Conservation (phyloP, 2,329 filamentous ascomycete genomes). For the Zopfia rhizophila region DNA sequence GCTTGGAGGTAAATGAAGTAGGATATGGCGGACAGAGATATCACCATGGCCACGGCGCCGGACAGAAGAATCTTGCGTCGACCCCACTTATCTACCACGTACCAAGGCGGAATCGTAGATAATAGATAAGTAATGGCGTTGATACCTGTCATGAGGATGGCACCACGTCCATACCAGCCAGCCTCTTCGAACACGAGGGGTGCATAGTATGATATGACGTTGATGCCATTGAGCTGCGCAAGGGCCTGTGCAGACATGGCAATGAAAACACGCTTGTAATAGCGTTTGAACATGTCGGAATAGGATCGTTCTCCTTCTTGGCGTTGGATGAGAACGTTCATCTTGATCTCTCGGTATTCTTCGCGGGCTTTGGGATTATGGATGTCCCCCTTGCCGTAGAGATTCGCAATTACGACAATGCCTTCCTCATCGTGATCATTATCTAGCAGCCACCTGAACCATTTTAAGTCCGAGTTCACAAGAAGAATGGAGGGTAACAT, state of each 20-base stretch:
- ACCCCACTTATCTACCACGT: constrained; percentile 92
- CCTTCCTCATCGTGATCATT: constrained; percentile 99
- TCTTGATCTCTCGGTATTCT: constrained; percentile 98
- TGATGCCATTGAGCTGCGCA: constrained; percentile 97
- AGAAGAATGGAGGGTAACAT: constrained; percentile 33
- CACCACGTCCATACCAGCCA: constrained; percentile 90
- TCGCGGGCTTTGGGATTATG: constrained; percentile 92
- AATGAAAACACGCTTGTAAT: constrained; percentile 92
- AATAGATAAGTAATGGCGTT: constrained; percentile 92
- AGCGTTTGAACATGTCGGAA: constrained; percentile 91
- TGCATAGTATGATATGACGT: constrained; percentile 99
- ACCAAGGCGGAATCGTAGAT: constrained; percentile 96
- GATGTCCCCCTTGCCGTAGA: constrained; percentile 95
- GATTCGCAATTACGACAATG: constrained; percentile 96
- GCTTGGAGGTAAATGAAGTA: constrained; percentile 96
- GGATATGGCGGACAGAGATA: constrained; percentile 88
- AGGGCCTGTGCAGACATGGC: constrained; percentile 98
- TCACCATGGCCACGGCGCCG: constrained; percentile 87
- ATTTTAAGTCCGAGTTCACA: constrained; percentile 32
- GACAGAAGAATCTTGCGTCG: constrained; percentile 88
- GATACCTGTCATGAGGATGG: constrained; percentile 96
- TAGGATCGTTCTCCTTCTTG: constrained; percentile 96
- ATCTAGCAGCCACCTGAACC: constrained; percentile 87
- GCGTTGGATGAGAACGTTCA: constrained; percentile 91
- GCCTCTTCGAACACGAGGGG: constrained; percentile 96